Percentiles rank a stretch among this genome's conserved stretches.
These are phyloP conservation scores for Pythium coloratum DNA, from an alignment of 352 stramenopile genomes.

Conservation along the genomic window DNA sequence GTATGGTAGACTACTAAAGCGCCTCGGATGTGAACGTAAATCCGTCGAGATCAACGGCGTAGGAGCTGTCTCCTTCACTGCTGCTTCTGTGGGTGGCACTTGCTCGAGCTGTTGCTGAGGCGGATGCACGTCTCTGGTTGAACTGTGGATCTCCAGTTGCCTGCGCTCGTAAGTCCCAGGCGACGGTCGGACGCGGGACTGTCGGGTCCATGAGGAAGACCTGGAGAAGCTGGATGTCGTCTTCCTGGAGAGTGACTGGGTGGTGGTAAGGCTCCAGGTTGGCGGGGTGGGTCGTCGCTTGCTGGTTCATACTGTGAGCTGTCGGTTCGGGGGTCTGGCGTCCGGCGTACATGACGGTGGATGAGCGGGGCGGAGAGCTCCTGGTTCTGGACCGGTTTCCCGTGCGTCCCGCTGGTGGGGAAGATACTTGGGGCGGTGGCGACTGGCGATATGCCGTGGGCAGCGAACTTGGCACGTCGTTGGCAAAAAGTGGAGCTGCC, in stretches of 20 bases:
- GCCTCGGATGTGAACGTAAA: conserved; percentile 28
- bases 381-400: conserved; percentile 5
- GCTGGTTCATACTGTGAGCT: background rate
- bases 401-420: conserved; percentile 3
- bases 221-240: conserved; percentile 25
- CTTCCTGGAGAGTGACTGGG: conserved; percentile 24
- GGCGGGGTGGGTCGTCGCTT: background rate
- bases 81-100: background rate
- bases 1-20: conserved; percentile 11
- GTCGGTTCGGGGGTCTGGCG: background rate
- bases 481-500: background rate
- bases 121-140: background rate
- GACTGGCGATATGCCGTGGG: conserved; percentile 11
- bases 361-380: conserved; percentile 17
- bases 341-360: conserved; percentile 3
- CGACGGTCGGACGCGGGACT: background rate
- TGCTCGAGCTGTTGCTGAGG: background rate
- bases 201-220: conserved; percentile 18
- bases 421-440: background rate
- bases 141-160: background rate
- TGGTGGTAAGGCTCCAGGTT: conserved; percentile 23
- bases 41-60: conserved; percentile 23
- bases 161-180: background rate
- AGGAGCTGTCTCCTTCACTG: conserved; percentile 2
- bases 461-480: background rate